Percentiles rank a stretch among this genome's conserved stretches.
phyloP scores from a whole-genome alignment of 2,329 filamentous ascomycete species.

The Fusarium sp. region DNA sequence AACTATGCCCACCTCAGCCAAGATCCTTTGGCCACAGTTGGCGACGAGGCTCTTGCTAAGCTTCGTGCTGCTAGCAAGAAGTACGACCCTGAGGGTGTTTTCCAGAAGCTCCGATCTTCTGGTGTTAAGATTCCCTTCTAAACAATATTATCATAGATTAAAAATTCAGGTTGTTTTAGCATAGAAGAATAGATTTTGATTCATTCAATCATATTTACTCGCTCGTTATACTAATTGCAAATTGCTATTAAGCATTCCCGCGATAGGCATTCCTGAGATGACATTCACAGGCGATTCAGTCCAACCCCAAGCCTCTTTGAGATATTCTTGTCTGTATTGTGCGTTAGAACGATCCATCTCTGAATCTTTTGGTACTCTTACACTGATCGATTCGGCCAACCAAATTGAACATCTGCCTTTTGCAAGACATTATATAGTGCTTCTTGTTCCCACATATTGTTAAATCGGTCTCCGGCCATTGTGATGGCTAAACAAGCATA shows the following conservation, averaged over 20 bases:
- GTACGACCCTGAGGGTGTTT: conserved; percentile 54
- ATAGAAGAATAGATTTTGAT: background rate
- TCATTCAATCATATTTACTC: too few relatives aligned
- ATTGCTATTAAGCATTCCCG: conserved; percentile 37
- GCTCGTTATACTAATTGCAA: conserved; percentile 21
- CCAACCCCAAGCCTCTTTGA: conserved; percentile 44
- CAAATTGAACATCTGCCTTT: conserved; percentile 46
- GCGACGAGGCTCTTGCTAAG: conserved; percentile 51
- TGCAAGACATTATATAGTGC: conserved; percentile 51
- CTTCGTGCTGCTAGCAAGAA: conserved; percentile 49
- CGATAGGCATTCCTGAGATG: conserved; percentile 36
- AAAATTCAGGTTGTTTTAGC: too few relatives aligned
- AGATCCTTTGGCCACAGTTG: conserved; percentile 53
- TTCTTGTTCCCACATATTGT: conserved; percentile 51
- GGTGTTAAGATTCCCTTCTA: conserved; percentile 49
- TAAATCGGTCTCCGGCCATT: conserved; percentile 54
- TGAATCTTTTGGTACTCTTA: conserved; percentile 11
- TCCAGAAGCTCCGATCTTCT: conserved; percentile 50
- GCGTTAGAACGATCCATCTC: background rate
- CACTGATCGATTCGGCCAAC: conserved; percentile 47
- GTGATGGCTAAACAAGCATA: conserved; percentile 47
- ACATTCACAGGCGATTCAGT: conserved; percentile 33
- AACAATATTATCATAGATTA: too few relatives aligned
- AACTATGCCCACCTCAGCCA: conserved; percentile 58
- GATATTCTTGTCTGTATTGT: conserved; percentile 33